phyloP scores from a whole-genome alignment of 2,329 filamentous ascomycete genomes.

The Alternaria metachromatica region DNA sequence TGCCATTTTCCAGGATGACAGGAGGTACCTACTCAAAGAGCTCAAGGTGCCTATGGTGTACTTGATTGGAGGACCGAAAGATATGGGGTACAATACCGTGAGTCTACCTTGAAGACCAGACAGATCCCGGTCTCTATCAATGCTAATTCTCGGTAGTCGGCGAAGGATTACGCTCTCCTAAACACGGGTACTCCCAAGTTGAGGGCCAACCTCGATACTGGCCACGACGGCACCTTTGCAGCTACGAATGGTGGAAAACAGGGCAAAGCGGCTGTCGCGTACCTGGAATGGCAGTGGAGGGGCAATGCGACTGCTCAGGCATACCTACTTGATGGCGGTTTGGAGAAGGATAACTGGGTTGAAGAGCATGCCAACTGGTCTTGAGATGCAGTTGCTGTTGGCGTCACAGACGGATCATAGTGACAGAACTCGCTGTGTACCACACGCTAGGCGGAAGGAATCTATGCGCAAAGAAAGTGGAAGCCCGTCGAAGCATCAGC shows the following conservation, averaged over 20 bases:
- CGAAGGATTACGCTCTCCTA: constrained; percentile 24
- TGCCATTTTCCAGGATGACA: constrained; percentile 26
- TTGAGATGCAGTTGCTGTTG: not conserved
- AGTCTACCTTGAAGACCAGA: constrained; percentile 1
- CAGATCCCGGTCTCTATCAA: not conserved
- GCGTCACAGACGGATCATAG: not conserved
- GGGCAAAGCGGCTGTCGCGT: constrained; percentile 28
- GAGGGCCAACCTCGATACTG: constrained; percentile 27
- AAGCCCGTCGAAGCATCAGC: not conserved
- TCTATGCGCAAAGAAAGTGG: not conserved
- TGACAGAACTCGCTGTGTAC: not conserved
- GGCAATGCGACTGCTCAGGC: constrained; percentile 26
- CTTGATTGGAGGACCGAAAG: constrained; percentile 24
- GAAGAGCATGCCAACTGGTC: constrained; percentile 23
- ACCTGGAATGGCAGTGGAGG: constrained; percentile 29
- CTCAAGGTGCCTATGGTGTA: constrained; percentile 29
- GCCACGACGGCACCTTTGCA: constrained; percentile 26
- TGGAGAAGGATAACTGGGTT: constrained; percentile 28
- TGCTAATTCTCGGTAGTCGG: constrained; percentile 10
- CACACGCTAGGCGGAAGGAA: not conserved
- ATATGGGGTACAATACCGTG: constrained; percentile 26
- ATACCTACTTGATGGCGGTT: constrained; percentile 18
- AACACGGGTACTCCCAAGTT: constrained; percentile 24
- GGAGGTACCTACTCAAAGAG: constrained; percentile 24
- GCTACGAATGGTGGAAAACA: constrained; percentile 30